Evolutionary conservation across 148 eudicot species (phyloP), one percentile per base, ranked within the genome.

Genomic region (Vaccinium darrowii): DNA sequence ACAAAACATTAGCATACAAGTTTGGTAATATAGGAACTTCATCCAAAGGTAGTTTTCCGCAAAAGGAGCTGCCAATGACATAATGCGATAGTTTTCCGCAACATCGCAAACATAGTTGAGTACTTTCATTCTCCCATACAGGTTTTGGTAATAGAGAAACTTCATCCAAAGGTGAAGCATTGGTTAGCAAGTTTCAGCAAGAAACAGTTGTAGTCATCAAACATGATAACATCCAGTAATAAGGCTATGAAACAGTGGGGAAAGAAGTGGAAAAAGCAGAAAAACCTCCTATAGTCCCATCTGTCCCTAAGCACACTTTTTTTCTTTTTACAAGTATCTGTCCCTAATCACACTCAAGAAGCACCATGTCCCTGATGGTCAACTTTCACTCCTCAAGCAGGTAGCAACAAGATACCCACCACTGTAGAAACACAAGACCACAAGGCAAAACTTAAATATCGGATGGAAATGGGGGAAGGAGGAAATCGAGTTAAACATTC

Each of bases 61-160:
- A 69, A 27, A 69, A 27, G 74, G 43, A 14, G 74, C 43, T 69
- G 74, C 74, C 30, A 69, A 69, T 69, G 74, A 69, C 43, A 69
- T 12, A 69, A 69, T 13, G 14, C 1, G 0, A 15, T 9, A 14
- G 72, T 65, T 30, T 69, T 65, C 14, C 8, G 15, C 43, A 69
- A 27, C 1, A 69, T 5, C 43, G 2, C 5, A 30, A 69, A 30
- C 18, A 15, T 69, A 12, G 43, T 27, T 69, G 13, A 11, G 5
- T 25, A 12, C 11, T 25, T 27, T 30, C 18, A 30, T 30, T 13
- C 43, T 12, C 25, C 13, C 8, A 69, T 4, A 13, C 19, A 4
- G 30, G 74, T 1, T 15, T 15, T 69, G 74, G 73, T 25, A 69
- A 69, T 30, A 30, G 36, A 30, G 19, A 69, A 69, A 27, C 74